Evolutionary conservation across 2,329 filamentous ascomycete genomes (phyloP), one percentile per base, ranked within the genome.

Genomic region (Pestalotiopsis sp.): DNA sequence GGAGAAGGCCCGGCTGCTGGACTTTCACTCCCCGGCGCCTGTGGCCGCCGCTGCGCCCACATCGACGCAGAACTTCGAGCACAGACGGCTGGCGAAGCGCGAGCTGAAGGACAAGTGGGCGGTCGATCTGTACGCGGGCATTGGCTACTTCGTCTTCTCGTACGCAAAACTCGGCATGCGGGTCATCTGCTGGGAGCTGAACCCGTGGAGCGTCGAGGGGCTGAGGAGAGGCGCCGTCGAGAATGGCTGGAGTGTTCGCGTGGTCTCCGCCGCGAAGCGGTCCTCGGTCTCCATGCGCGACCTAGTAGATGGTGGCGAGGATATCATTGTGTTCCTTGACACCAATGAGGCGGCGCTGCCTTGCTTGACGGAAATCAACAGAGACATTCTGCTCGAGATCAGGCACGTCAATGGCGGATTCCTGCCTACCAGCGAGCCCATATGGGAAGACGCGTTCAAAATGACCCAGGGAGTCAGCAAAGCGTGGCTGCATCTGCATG

Each of bases 131-230:
- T 98, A 97, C 81, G 93, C 93, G 0, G 95, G 95, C 0, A 97
- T 98, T 72, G 95, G 95, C 4, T 98, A 98, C 80, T 98, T 98
- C 80, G 89, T 92, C 3, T 97, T 98, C 76, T 92, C 90, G 40
- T 98, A 97, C 80, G 87, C 91, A 6, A 85, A 83, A 69, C 87
- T 91, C 20, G 94, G 93, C 0, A 82, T 95, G 75, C 82, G 87
- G 63, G 91, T 98, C 1, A 83, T 96, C 57, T 93, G 94, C 73
- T 98, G 93, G 92, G 95, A 98, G 80, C 83, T 98, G 60, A 98
- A 97, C 78, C 91, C 92, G 0, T 93, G 95, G 91, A 94, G 91
- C 72, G 87, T 97, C 41, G 94, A 98, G 82, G 94, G 93, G 0
- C 79, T 98, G 76, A 85, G 90, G 31, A 88, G 93, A 72, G 95